These are phyloP conservation scores for Phytophthora meadii DNA, from an alignment of 352 stramenopile genomes.

Conservation along the genomic window DNA sequence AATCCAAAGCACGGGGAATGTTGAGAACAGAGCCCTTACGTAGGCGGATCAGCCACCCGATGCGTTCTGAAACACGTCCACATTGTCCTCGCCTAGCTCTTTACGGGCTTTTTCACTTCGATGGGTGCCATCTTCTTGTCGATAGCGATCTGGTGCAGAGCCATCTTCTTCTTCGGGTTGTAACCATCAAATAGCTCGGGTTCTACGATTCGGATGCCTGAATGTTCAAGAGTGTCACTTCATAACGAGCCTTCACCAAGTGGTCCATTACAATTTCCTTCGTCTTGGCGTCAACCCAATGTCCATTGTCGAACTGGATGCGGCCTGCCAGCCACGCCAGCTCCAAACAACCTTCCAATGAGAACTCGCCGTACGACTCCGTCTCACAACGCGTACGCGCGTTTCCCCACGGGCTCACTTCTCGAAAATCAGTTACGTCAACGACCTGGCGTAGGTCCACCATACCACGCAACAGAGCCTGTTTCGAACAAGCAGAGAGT, in stretches of 20 bases:
- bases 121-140: slow-evolving; percentile 90
- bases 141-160: slow-evolving; percentile 88
- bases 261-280: slow-evolving; percentile 79
- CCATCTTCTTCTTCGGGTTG: slow-evolving; percentile 88
- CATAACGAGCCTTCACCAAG: slow-evolving; percentile 84
- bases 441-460: slow-evolving; percentile 85
- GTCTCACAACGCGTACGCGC: slow-evolving; percentile 90
- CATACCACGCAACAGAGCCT: slow-evolving; percentile 69
- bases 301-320: slow-evolving; percentile 83
- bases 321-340: slow-evolving; percentile 87
- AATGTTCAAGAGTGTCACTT: slow-evolving; percentile 83
- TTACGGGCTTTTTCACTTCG: slow-evolving; percentile 86
- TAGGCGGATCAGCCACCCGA: slow-evolving; percentile 84
- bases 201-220: slow-evolving; percentile 87
- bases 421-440: slow-evolving; percentile 84
- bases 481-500: slow-evolving; percentile 47
- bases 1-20: slow-evolving; percentile 80
- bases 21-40: slow-evolving; percentile 83
- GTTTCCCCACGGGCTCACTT: slow-evolving; percentile 90
- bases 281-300: slow-evolving; percentile 87
- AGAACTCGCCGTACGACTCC: slow-evolving; percentile 91
- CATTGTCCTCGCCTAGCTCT: slow-evolving; percentile 82
- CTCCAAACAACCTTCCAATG: slow-evolving; percentile 89
- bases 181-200: slow-evolving; percentile 89
- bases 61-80: slow-evolving; percentile 80